A percentile compares a stretch with the other conserved stretches of the same genome.
Conservation (phyloP, 1,284 basidiomycete species). For the Cryptococcus hybrid region DNA sequence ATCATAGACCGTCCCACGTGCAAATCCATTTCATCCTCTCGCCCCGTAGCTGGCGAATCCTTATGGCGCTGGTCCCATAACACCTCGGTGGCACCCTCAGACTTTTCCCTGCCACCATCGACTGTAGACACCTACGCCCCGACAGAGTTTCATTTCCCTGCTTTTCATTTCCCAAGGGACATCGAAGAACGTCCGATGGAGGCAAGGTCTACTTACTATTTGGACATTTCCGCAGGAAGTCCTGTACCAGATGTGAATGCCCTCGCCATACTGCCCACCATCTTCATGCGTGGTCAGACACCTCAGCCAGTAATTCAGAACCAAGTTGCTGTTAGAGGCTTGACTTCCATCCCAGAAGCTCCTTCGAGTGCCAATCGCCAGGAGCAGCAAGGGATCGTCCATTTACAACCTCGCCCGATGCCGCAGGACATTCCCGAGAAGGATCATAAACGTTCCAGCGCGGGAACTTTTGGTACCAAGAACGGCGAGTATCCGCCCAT, state of each 20-base stretch:
- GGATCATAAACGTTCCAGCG: constrained; percentile 5
- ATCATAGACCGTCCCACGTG: background rate
- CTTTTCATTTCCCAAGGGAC: background rate
- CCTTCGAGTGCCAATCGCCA: background rate
- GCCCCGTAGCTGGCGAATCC: constrained; percentile 1
- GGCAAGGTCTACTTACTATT: constrained; percentile 11
- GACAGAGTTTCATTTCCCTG: constrained; percentile 2
- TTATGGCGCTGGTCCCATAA: constrained; percentile 11
- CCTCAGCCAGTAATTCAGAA: background rate
- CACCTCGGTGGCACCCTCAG: too few species aligned
- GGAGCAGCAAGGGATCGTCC: background rate
- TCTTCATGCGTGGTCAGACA: constrained; percentile 7
- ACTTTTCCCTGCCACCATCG: too few species aligned
- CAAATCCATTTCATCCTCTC: background rate
- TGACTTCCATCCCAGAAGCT: constrained; percentile 11
- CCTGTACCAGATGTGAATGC: constrained; percentile 13
- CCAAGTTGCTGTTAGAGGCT: background rate
- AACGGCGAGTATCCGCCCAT: constrained; percentile 3
- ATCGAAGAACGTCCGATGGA: background rate
- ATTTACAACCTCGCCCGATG: background rate
- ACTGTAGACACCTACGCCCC: constrained; percentile 1
- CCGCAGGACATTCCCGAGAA: background rate
- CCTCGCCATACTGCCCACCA: constrained; percentile 4
- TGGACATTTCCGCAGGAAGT: constrained; percentile 13
- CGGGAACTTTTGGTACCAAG: constrained; percentile 5